Percentiles rank a stretch among this genome's conserved stretches.
Conservation (phyloP, 192 early-diverging fungal species). For the Coemansia sp. region DNA sequence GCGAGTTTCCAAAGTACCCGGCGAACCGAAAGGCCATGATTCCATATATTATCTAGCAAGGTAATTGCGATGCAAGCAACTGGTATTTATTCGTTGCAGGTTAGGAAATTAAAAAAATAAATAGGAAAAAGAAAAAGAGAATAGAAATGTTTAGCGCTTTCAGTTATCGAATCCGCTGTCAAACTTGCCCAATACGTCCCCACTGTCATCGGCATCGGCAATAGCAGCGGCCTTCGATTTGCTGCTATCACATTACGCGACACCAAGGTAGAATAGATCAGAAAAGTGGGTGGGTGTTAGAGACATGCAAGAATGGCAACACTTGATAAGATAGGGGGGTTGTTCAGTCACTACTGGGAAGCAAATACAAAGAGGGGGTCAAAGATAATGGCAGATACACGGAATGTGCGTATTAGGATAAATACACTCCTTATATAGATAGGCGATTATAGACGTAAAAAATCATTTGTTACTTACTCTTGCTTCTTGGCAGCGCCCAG, state of each 20-base stretch:
- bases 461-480: constrained; percentile 24
- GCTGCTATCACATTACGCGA: constrained; percentile 8
- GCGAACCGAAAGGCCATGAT: constrained; percentile 40
- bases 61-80: neutral
- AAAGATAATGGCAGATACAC: neutral
- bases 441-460: neutral
- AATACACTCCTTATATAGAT: neutral
- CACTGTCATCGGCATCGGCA: constrained; percentile 2
- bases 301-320: constrained; percentile 6
- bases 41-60: constrained; percentile 44
- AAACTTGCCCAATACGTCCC: constrained; percentile 10
- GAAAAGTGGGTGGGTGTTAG: neutral
- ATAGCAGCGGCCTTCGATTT: constrained; percentile 7
- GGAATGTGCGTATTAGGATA: constrained; percentile 17
- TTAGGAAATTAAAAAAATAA: constrained; percentile 8
- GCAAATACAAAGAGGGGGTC: constrained; percentile 6
- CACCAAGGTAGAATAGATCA: neutral
- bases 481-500: constrained; percentile 30
- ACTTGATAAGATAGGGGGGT: neutral
- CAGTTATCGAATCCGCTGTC: constrained; percentile 11
- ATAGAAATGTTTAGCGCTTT: neutral
- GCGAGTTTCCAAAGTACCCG: constrained; percentile 47
- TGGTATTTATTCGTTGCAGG: constrained; percentile 6
- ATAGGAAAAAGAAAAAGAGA: neutral
- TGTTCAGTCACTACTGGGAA: neutral